phyloP scores from a whole-genome alignment of 2,329 filamentous ascomycete species.

The Diplodia mutila region DNA sequence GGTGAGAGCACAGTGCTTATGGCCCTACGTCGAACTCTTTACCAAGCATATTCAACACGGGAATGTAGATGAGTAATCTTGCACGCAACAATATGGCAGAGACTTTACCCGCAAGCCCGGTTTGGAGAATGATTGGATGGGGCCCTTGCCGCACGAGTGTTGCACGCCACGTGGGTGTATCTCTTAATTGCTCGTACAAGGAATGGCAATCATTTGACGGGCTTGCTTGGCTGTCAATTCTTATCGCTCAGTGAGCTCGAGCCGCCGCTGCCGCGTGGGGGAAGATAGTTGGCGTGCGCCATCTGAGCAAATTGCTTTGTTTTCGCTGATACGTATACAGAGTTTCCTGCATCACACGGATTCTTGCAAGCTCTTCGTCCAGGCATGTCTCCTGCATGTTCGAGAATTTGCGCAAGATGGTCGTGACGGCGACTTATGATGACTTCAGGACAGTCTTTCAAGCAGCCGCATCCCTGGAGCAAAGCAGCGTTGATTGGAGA shows the following conservation, averaged over 20 bases:
- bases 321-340: too few relatives aligned
- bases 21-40: too few relatives aligned
- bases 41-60: too few relatives aligned
- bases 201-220: not conserved
- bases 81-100: not conserved
- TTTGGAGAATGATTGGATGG: not conserved
- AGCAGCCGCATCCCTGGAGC: not conserved
- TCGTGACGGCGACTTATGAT: not conserved
- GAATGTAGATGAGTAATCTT: too few relatives aligned
- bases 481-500: not conserved
- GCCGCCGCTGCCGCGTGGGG: not conserved
- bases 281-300: not conserved
- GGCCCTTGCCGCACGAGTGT: not conserved
- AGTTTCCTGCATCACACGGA: too few relatives aligned
- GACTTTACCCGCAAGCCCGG: not conserved
- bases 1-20: not conserved
- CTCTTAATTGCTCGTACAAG: not conserved
- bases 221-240: not conserved
- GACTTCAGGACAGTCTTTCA: not conserved
- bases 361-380: too few relatives aligned
- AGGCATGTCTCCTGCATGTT: too few relatives aligned
- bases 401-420: too few relatives aligned
- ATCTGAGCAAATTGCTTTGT: not conserved
- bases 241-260: not conserved
- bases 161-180: conserved; percentile 15